Evolutionary conservation across 2,329 filamentous ascomycete species (phyloP).

Genomic region (Colletotrichum sp.): DNA sequence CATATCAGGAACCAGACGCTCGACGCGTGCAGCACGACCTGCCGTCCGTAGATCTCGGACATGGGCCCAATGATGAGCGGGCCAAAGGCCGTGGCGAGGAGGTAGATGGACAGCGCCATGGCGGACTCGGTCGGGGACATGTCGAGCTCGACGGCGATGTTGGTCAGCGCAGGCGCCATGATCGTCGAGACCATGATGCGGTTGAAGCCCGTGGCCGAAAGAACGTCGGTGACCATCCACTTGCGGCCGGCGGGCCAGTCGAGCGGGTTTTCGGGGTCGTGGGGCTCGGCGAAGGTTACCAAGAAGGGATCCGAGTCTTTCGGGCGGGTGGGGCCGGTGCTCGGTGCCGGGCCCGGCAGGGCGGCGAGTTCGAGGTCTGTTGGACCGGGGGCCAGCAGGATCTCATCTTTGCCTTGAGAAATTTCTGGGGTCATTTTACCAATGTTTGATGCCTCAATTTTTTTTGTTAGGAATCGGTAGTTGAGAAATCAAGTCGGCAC

Average conservation of each 20-base stretch:
- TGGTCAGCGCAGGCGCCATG: constrained; percentile 53
- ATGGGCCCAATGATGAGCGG: neutral
- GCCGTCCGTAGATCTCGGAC: neutral
- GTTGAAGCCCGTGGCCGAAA: constrained; percentile 56
- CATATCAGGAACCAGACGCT: neutral
- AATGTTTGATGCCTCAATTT: neutral
- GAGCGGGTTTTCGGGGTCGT: constrained; percentile 41
- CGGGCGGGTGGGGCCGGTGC: neutral
- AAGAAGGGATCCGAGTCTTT: neutral
- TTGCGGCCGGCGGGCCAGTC: constrained; percentile 45
- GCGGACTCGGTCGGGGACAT: constrained; percentile 53
- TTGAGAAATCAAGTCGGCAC: neutral
- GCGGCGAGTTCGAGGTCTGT: neutral
- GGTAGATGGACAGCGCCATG: constrained; percentile 50
- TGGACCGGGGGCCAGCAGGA: neutral
- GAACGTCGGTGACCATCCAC: constrained; percentile 53
- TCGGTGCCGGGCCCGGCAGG: neutral
- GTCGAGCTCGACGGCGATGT: constrained; percentile 55
- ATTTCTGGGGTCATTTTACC: rapidly evolving
- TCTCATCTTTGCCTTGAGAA: rapidly evolving
- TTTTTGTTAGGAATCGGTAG: neutral
- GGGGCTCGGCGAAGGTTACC: constrained; percentile 26
- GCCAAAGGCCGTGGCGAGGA: constrained; percentile 27
- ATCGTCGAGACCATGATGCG: constrained; percentile 58
- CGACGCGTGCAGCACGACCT: neutral